These are phyloP conservation scores for Paecilomyces fulvus DNA, from an alignment of 2,329 filamentous ascomycete species.

Conservation along the genomic window DNA sequence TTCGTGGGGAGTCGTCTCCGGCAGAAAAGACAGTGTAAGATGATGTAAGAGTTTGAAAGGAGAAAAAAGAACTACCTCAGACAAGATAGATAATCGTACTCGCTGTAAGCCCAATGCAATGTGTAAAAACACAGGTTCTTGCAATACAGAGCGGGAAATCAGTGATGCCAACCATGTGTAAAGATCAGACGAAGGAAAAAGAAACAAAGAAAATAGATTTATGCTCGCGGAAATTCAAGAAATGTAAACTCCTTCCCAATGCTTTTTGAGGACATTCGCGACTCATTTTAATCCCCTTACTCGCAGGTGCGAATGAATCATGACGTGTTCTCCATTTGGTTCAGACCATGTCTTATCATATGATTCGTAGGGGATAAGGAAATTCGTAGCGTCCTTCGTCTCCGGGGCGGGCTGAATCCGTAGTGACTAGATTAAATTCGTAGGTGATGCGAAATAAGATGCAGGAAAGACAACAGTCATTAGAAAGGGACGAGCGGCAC, in stretches of 20 bases:
- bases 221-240: conserved; percentile 7
- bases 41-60: neutral
- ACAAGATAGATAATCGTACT: neutral
- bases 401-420: conserved; percentile 11
- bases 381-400: conserved; percentile 32
- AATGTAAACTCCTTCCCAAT: neutral
- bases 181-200: conserved; percentile 8
- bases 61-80: neutral
- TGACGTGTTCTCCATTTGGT: conserved; percentile 11
- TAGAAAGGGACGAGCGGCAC: neutral
- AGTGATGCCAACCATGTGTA: neutral
- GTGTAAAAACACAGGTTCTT: neutral
- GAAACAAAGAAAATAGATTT: conserved; percentile 10
- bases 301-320: conserved; percentile 7
- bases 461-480: conserved; percentile 2
- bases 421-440: neutral
- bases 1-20: neutral
- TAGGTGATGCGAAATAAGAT: neutral
- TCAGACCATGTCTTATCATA: conserved; percentile 32
- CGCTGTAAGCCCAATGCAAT: neutral
- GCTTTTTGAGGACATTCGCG: neutral
- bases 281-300: neutral
- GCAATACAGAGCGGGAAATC: neutral
- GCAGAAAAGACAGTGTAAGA: neutral
- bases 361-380: conserved; percentile 25